Conservation (phyloP, 495 filamentous ascomycete species). For the Lasiosphaeria miniovina region DNA sequence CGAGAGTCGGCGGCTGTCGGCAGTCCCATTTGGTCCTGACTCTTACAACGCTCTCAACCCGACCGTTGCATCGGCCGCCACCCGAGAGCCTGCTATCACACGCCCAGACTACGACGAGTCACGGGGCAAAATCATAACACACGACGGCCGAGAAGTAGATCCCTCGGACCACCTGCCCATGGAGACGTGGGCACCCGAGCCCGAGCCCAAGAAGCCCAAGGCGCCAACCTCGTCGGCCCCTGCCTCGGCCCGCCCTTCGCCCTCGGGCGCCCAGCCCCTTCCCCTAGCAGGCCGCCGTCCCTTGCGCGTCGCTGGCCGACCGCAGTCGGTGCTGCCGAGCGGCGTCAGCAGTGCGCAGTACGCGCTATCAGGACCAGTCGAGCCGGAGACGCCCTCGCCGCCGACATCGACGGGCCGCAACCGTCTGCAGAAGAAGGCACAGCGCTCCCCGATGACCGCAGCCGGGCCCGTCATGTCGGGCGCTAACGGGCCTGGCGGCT, state of each 20-base stretch:
- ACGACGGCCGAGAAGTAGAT: conserved; percentile 84
- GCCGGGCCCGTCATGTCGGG: conserved; percentile 33
- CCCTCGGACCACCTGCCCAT: conserved; percentile 90
- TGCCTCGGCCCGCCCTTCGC: conserved; percentile 44
- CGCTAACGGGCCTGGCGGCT: conserved; percentile 27
- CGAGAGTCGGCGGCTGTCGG: conserved; percentile 53
- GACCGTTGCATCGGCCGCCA: conserved; percentile 32
- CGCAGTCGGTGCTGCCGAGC: conserved; percentile 24
- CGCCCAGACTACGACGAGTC: conserved; percentile 42
- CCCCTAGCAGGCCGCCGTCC: conserved; percentile 33
- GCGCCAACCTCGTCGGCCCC: conserved; percentile 45
- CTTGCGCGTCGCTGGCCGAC: conserved; percentile 26
- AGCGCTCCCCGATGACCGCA: conserved; percentile 39
- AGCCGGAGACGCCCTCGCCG: conserved; percentile 22
- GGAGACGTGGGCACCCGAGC: conserved; percentile 90
- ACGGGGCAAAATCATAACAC: conserved; percentile 67
- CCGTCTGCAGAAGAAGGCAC: conserved; percentile 59
- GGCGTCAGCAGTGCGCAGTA: conserved; percentile 11
- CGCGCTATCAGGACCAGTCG: conserved; percentile 15
- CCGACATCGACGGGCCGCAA: conserved; percentile 44
- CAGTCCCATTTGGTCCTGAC: conserved; percentile 84
- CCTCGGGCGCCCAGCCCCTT: conserved; percentile 47
- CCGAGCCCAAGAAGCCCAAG: conserved; percentile 67
- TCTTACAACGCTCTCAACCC: conserved; percentile 79
- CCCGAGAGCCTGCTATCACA: conserved; percentile 23